Conservation (phyloP, 345 rosid species). For the Moricandia arvensis region DNA sequence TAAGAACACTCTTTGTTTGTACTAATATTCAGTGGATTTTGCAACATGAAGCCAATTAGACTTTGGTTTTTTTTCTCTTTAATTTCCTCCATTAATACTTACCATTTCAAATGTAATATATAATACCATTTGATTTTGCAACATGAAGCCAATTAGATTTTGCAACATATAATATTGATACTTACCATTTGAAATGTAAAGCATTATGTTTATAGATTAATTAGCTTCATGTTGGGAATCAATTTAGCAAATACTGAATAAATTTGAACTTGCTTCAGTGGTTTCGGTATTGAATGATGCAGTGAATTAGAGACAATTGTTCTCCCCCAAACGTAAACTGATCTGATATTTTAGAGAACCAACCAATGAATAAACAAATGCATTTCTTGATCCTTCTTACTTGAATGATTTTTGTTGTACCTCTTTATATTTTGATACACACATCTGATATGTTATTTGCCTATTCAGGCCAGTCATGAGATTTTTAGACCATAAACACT, state of each 20-base stretch:
- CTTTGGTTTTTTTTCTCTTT: not conserved
- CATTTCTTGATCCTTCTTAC: not conserved
- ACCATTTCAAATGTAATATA: no score
- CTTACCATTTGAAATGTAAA: not conserved
- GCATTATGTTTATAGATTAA: not conserved
- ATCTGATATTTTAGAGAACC: not conserved
- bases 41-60: not conserved
- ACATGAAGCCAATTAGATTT: no score
- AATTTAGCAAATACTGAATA: not conserved
- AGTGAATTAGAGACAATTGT: not conserved
- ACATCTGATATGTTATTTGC: not conserved
- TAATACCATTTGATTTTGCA: no score
- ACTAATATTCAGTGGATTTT: not conserved
- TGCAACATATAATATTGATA: no score
- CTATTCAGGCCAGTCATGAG: not conserved
- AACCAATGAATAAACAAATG: not conserved
- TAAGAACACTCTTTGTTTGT: not conserved
- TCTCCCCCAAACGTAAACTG: not conserved
- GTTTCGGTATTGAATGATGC: not conserved
- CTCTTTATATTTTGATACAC: slow-evolving; percentile 2
- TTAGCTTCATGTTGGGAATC: not conserved
- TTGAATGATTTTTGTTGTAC: not conserved
- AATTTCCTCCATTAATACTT: not conserved
- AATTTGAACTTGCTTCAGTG: not conserved
- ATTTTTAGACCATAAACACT: not conserved